Evolutionary conservation across 768 basidiomycete genomes (phyloP).

Genomic region (Mycena latifolia): DNA sequence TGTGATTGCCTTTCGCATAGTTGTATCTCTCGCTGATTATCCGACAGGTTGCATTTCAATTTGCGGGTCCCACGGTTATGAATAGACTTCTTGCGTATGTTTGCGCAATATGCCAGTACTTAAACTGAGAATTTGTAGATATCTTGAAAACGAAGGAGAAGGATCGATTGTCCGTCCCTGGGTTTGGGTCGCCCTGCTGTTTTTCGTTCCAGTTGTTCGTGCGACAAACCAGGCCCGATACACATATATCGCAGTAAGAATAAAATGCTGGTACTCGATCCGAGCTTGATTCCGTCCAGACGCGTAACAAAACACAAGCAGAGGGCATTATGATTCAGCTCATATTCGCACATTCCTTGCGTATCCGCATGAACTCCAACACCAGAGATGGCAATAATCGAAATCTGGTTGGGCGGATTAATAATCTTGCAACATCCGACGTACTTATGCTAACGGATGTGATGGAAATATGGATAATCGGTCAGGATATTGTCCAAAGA

Average conservation of each 20-base stretch:
- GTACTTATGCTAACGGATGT: slow-evolving; percentile 39
- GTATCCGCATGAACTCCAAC: slow-evolving; percentile 60
- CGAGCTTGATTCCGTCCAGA: neutral
- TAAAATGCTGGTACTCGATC: no score
- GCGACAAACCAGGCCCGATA: slow-evolving; percentile 56
- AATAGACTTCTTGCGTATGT: slow-evolving; percentile 53
- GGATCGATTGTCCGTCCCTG: slow-evolving; percentile 53
- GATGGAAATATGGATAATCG: slow-evolving; percentile 31
- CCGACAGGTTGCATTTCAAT: slow-evolving; percentile 29
- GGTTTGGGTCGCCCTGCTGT: slow-evolving; percentile 57
- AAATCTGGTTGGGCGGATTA: slow-evolving; percentile 69
- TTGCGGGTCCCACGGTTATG: slow-evolving; percentile 51
- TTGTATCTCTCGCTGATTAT: neutral
- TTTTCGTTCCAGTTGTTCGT: slow-evolving; percentile 49
- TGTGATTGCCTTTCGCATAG: neutral
- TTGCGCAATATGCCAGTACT: neutral
- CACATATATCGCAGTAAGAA: slow-evolving; percentile 41
- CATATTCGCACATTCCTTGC: slow-evolving; percentile 46
- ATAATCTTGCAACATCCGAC: slow-evolving; percentile 70
- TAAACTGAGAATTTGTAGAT: slow-evolving; percentile 33
- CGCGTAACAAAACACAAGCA: slow-evolving; percentile 23
- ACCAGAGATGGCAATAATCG: slow-evolving; percentile 30
- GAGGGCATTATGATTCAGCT: slow-evolving; percentile 36
- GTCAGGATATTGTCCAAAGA: no score
- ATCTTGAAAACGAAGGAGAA: slow-evolving; percentile 36